phyloP scores from a whole-genome alignment of 768 basidiomycete genomes.

The Lactarius sp. region DNA sequence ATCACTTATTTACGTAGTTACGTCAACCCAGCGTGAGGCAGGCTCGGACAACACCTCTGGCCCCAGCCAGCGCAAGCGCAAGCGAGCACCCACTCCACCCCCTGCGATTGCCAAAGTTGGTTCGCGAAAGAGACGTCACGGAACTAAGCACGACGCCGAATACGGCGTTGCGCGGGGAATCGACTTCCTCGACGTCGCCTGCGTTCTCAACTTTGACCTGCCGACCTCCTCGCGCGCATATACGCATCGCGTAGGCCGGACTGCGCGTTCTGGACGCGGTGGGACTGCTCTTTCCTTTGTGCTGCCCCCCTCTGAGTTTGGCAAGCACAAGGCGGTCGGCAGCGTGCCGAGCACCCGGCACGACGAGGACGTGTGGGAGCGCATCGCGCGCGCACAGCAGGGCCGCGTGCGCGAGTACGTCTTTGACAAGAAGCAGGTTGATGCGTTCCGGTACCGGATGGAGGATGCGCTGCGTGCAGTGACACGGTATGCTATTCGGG shows the following conservation, averaged over 20 bases:
- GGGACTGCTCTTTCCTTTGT: constrained; percentile 91
- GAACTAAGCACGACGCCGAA: constrained; percentile 54
- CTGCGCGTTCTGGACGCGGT: constrained; percentile 90
- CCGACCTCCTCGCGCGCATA: constrained; percentile 83
- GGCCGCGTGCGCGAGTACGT: constrained; percentile 79
- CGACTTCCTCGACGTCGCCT: constrained; percentile 91
- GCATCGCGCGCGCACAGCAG: constrained; percentile 73
- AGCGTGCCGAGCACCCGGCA: constrained; percentile 60
- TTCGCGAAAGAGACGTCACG: constrained; percentile 45
- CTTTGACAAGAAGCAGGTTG: constrained; percentile 94
- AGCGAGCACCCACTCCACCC: constrained; percentile 43
- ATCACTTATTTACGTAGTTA: constrained; percentile 39
- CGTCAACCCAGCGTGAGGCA: constrained; percentile 47
- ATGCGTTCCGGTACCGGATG: constrained; percentile 97
- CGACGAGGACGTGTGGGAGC: constrained; percentile 72
- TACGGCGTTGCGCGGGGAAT: constrained; percentile 95
- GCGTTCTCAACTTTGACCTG: constrained; percentile 79
- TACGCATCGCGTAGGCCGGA: constrained; percentile 93
- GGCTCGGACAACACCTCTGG: neutral
- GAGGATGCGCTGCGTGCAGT: constrained; percentile 90
- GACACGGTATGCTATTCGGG: constrained; percentile 78
- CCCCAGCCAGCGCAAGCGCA: constrained; percentile 47
- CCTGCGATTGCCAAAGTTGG: constrained; percentile 35
- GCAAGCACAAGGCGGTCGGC: constrained; percentile 70
- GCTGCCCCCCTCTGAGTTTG: constrained; percentile 63